Base-by-base conservation (phyloP, 1,139 yeast genomes). In the Insectozyma bohioensis region DNA sequence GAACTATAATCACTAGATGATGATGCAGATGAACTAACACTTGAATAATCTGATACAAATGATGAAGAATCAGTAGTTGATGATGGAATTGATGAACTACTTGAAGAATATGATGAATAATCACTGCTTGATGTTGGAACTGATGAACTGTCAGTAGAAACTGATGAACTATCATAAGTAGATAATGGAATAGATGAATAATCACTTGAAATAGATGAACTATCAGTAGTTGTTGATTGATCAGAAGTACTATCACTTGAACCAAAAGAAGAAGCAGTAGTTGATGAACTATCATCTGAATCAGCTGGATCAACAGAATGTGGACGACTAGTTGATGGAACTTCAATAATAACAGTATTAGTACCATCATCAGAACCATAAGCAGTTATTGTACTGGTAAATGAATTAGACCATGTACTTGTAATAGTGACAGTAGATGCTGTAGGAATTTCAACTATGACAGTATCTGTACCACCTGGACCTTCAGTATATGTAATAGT, bases 341-440 rank as follows among this genome's bases (percentile, higher is more conserved):
- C 45, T 12, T 47, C 47, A 17, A 52, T 44, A 21, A 46, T 35
- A 5, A 52, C 50, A n/a, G 51, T 42, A 28, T 40, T 45, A n/a
- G n/a, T 21, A 30, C 12, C 17, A 26, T 18, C 11, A 7, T 14
- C 6, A 8, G 28, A 26, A 12, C 20, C 14, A n/a, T 13, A 7
- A 31, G n/a, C n/a, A n/a, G n/a, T n/a, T n/a, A n/a, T n/a, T n/a
- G n/a, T n/a, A n/a, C n/a, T 13, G 3, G 14, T 2, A 18, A 16
- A 23, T 20, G 24, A 23, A 11, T 6, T 11, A 5, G 13, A 6
- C 6, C 20, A 17, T 22, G n/a, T n/a, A n/a, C n/a, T n/a, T n/a
- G n/a, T n/a, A n/a, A n/a, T n/a, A 15, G 46, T 36, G 1, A 20
- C 13, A 6, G 48, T 45, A 12, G 31, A 30, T 1, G 39, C 36